Base-by-base conservation (phyloP, 164 flowering plant species). In the Hamamelis virginiana region DNA sequence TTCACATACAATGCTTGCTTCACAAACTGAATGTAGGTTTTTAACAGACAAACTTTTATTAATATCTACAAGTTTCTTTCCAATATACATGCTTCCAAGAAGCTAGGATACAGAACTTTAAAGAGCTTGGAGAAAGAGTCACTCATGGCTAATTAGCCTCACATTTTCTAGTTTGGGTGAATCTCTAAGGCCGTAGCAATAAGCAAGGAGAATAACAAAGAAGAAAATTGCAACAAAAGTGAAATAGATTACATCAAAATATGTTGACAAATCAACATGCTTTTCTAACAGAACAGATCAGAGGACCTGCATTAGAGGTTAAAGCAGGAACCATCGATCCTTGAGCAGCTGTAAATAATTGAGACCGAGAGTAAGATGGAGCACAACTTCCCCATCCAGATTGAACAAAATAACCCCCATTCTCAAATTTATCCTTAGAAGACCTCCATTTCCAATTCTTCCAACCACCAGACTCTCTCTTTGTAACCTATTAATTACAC, bases 391-490 rank as follows among this genome's bases (percentile, higher is more conserved):
- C 95, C 69, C 76, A 86, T 15, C 93, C 95, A 2, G 97, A 88
- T 57, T 75, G 93, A 61, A 89, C 86, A 74, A 91, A 91, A 66
- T 78, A 91, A 25, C 93, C 97, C 9, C 97, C 97, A 66, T 91
- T 91, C 69, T 62, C 9, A 61, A 89, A 91, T 5, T 46, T 71
- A 66, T 91, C 95, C 38, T 57, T 80, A 0, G 85, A 84, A 1
- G 91, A 84, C 27, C 91, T 84, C 95, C 94, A 89, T 78, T 84
- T 89, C 95, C 94, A 91, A 18, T 70, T 81, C 76, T 76, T 78
- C 92, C 92, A 87, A 0, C 81, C 81, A 6, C 72, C 69, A 1
- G 41, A 59, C 75, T 87, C 91, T 77, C 94, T 77, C 74, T 89
- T 86, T 0, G 97, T 89, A 8, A 88, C 89, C 91, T 90, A 77